These are phyloP conservation scores for Lactifluus rugatus DNA, from an alignment of 768 basidiomycete species.

Conservation along the genomic window DNA sequence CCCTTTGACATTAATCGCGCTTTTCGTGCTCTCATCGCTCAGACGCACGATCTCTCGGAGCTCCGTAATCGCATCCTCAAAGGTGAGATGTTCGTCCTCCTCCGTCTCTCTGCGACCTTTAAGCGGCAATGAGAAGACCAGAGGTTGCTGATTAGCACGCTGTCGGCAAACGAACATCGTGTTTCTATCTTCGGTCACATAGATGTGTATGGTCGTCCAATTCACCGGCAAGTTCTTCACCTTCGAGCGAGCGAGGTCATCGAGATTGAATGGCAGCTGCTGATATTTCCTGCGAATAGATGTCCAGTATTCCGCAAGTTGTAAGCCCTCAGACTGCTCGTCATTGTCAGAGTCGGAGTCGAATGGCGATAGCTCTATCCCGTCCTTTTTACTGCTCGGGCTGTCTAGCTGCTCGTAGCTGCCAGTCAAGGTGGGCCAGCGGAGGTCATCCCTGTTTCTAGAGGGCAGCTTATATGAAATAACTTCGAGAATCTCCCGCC, in stretches of 20 bases:
- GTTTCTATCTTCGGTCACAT: constrained; percentile 70
- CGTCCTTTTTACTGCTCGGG: constrained; percentile 17
- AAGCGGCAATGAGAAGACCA: constrained; percentile 85
- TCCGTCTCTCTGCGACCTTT: constrained; percentile 72
- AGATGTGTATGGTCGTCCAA: constrained; percentile 83
- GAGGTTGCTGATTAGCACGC: constrained; percentile 46
- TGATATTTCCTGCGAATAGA: constrained; percentile 47
- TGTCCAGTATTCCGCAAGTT: constrained; percentile 55
- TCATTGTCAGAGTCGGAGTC: constrained; percentile 32
- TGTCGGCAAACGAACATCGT: constrained; percentile 80
- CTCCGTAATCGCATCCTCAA: constrained; percentile 63
- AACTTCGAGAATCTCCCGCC: constrained; percentile 78
- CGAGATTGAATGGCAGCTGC: constrained; percentile 32
- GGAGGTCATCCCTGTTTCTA: constrained; percentile 47
- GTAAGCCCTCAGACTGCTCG: constrained; percentile 22
- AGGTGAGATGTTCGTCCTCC: constrained; percentile 62
- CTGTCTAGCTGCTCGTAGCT: constrained; percentile 35
- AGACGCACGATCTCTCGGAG: constrained; percentile 68
- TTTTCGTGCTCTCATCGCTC: constrained; percentile 68
- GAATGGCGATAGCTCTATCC: constrained; percentile 22
- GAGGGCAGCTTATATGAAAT: constrained; percentile 61
- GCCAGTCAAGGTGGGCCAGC: constrained; percentile 55
- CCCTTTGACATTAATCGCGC: constrained; percentile 59
- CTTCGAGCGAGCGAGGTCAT: constrained; percentile 34
- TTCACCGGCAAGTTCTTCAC: constrained; percentile 48